Evolutionary conservation across 2,329 filamentous ascomycete species (phyloP), one percentile per base, ranked within the genome.

Genomic region (Celoporthe dispersa): DNA sequence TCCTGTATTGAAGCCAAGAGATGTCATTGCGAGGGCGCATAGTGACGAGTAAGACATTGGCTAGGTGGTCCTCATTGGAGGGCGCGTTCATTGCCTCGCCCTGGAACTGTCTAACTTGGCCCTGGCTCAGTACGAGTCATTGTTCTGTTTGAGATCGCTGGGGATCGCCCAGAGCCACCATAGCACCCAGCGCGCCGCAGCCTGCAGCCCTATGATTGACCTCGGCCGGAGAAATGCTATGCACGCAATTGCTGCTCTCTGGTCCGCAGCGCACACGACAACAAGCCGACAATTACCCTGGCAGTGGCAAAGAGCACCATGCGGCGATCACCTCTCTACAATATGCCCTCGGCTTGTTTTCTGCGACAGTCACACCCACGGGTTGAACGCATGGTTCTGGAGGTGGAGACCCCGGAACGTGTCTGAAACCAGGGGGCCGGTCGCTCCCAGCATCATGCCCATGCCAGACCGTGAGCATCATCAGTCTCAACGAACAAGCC

Each of bases 351-450:
- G 28, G 16, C 14, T 22, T 31, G 53, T 31, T 12, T 28, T 31
- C 51, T 57, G 53, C 53, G 53, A 19, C 51, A 55, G n/a, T 48
- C 44, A 55, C 51, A 28, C 53, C 5, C 53, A 31, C 57, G 57
- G 33, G 22, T 48, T 48, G 57, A 22, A 37, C 22, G 57, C 19
- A 60, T 60, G 57, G 31, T 25, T n/a, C 19, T 60, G 57, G 37
- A 33, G 57, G 31, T 60, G 31, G 53, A 57, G 31, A 59, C 22
- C 57, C 57, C 57, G 33, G 33, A 60, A 60, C 57, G 33, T 37
- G 57, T 60, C 57, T 60, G 57, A 60, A 60, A 60, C 57, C 57
- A 57, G 53, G 53, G 51, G 57, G 57, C 5, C 31, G 33, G 33
- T 60, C 57, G 8, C 14, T 60, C 33, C 22, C 57, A 60, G 57